These are phyloP conservation scores for Saraca asoca DNA, from an alignment of 331 rosid species.

Conservation along the genomic window DNA sequence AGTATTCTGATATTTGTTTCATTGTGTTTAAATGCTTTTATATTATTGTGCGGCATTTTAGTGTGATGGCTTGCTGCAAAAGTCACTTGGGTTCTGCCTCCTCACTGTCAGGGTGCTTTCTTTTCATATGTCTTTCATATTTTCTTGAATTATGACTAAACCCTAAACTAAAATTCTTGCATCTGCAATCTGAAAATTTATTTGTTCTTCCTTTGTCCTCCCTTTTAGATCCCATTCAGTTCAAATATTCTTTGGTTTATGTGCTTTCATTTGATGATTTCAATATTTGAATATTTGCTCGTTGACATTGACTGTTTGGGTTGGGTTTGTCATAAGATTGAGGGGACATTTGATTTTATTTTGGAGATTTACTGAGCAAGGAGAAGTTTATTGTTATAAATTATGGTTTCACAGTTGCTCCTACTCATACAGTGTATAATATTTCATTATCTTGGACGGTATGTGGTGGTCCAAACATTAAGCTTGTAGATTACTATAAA, in stretches of 20 bases:
- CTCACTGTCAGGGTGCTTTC: not conserved
- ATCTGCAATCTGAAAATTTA: not conserved
- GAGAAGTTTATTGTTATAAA: constrained; percentile 4
- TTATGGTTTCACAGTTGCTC: constrained; percentile 14
- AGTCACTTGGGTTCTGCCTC: not conserved
- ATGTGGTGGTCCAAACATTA: constrained; percentile 1
- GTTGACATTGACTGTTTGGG: constrained; percentile 11
- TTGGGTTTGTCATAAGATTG: constrained; percentile 12
- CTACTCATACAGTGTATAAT: not conserved
- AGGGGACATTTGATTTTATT: not conserved
- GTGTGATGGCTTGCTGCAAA: not conserved
- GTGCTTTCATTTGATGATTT: constrained; percentile 8
- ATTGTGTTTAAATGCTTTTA: not conserved
- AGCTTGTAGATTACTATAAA: constrained; percentile 10
- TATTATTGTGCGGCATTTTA: not conserved
- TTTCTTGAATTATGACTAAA: not conserved
- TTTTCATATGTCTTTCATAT: not conserved
- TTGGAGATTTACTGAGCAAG: not conserved
- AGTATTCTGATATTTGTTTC: constrained; percentile 2
- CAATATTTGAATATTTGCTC: not conserved
- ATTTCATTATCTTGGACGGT: not conserved
- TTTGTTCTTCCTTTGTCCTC: not conserved
- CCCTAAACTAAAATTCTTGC: not conserved
- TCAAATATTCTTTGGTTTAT: constrained; percentile 8
- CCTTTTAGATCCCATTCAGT: not conserved